phyloP scores from a whole-genome alignment of 805 yeast genomes.

The Kuraishia piskuri region DNA sequence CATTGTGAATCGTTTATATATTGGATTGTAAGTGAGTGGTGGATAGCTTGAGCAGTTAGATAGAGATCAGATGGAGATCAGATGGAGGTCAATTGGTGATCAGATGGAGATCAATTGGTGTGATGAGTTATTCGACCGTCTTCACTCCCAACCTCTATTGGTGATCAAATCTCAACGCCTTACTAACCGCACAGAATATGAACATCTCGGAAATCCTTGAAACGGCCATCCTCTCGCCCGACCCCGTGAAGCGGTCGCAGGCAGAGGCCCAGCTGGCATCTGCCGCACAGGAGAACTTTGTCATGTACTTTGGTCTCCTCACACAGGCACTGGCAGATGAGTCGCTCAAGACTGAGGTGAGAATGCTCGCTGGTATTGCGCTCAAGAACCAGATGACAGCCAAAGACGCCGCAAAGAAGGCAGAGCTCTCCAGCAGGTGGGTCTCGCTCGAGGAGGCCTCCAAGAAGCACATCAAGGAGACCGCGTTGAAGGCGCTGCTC shows the following conservation, averaged over 20 bases:
- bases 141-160: too few species aligned
- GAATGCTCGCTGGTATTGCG: slow-evolving; percentile 86
- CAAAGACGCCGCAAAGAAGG: slow-evolving; percentile 56
- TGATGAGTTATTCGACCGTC: too few species aligned
- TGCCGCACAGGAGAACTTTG: slow-evolving; percentile 69
- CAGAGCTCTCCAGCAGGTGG: slow-evolving; percentile 69
- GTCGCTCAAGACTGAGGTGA: slow-evolving; percentile 60
- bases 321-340: slow-evolving; percentile 66
- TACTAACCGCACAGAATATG: slow-evolving; percentile 25
- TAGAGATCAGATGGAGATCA: too few species aligned
- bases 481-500: slow-evolving; percentile 54
- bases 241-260: slow-evolving; percentile 56
- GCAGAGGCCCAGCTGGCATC: slow-evolving; percentile 73
- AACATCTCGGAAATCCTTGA: slow-evolving; percentile 69
- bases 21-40: background rate
- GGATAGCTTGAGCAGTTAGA: too few species aligned
- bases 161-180: too few species aligned
- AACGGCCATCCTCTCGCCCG: slow-evolving; percentile 65
- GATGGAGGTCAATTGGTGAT: too few species aligned
- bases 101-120: too few species aligned
- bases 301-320: slow-evolving; percentile 60
- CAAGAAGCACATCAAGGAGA: slow-evolving; percentile 57
- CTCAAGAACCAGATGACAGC: slow-evolving; percentile 84
- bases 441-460: slow-evolving; percentile 42
- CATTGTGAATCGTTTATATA: background rate